Base-by-base conservation (phyloP, 148 eudicot genomes). In the Bassia scoparia region DNA sequence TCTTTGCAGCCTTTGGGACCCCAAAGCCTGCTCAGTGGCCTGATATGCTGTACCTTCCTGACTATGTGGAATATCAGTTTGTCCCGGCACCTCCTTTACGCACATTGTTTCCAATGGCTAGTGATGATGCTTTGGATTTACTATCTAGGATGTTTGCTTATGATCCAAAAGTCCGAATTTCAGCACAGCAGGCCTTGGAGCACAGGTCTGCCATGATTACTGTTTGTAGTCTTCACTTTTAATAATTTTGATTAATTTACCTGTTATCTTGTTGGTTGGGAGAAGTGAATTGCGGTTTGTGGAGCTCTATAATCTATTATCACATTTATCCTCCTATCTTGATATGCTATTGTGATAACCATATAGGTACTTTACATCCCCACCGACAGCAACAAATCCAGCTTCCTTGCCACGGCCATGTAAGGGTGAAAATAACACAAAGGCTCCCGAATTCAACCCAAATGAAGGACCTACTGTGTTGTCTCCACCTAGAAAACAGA, bases 1-100 rank as follows among this genome's bases (percentile, higher is more conserved):
- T 95, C 16, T 95, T 95, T 83, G 93, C 88, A 54, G 96, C 93
- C 74, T 95, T 95, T 82, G 98, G 98, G 67, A 95, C 98, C 31
- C 96, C 98, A 54, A 95, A 95, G 83, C 74, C 84, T 52, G 81
- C 90, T 30, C 97, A 95, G 77, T 95, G 98, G 98, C 79, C 91
- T 80, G 98, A 91, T 86, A 86, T 91, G 91, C 73, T 84, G 11
- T 89, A 84, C 74, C 93, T 95, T 53, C 98, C 98, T 43, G 98
- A 95, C 83, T 95, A 91, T 58, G 93, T 95, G 74, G 98, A 95
- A 74, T 95, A 91, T 75, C 96, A 91, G 67, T 76, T 78, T 82
- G 96, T 88, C 37, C 86, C 93, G 23, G 89, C 93, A 68, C 91
- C 91, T 83, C 79, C 92, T 50, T 71, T 91, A 53, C 96, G 90